A percentile compares a stretch with the other conserved stretches of the same genome.
Evolutionary conservation across 345 rosid species (phyloP).

Genomic region (Stellera chamaejasme): DNA sequence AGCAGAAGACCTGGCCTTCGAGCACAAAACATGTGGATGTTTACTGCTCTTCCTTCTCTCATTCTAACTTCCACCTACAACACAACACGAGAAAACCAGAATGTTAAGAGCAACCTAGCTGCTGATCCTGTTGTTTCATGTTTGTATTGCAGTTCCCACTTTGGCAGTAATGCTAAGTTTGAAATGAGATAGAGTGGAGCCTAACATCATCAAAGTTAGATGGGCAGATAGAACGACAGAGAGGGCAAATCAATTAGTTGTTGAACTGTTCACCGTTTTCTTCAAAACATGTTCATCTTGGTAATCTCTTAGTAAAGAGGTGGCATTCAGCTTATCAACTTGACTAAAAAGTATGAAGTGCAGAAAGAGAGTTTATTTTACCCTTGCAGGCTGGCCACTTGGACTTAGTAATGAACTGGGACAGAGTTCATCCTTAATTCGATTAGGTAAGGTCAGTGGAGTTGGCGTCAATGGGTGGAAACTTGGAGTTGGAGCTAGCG

Average conservation of each 20-base stretch:
- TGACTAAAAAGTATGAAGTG: neutral
- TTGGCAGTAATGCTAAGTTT: neutral
- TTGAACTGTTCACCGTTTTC: no score
- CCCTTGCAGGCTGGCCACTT: conserved; percentile 75
- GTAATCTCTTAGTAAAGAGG: no score
- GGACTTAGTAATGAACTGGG: conserved; percentile 68
- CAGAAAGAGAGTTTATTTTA: conserved; percentile 7
- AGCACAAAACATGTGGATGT: conserved; percentile 74
- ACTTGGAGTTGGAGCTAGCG: conserved; percentile 42
- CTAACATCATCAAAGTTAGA: no score
- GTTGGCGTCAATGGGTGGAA: conserved; percentile 81
- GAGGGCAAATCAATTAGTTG: neutral
- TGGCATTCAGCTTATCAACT: neutral
- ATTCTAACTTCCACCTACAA: conserved; percentile 60
- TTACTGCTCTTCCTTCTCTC: conserved; percentile 80
- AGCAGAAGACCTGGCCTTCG: conserved; percentile 65
- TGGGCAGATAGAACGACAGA: no score
- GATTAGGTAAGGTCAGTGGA: conserved; percentile 56
- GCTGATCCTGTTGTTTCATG: no score
- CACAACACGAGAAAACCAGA: neutral
- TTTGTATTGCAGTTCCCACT: neutral
- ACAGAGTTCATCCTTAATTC: conserved; percentile 74
- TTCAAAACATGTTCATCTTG: no score
- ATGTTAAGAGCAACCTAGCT: neutral
- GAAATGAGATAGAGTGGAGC: no score